Conservation (phyloP, 2,329 filamentous ascomycete species). For the Pyrenochaeta sp. region DNA sequence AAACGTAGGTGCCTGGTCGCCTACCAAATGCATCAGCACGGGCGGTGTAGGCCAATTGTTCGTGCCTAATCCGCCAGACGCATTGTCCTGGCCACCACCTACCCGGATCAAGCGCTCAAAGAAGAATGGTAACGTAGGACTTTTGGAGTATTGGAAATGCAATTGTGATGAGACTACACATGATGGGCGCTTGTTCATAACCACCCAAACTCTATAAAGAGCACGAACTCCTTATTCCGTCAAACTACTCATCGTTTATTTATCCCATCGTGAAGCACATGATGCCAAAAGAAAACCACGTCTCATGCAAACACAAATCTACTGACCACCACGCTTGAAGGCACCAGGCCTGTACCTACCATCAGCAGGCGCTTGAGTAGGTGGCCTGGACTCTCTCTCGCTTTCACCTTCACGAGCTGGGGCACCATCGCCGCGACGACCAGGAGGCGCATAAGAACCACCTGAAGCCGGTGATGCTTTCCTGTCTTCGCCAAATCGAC, state of each 20-base stretch:
- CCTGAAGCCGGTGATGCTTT: constrained; percentile 43
- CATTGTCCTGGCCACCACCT: background rate
- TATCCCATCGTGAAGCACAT: constrained; percentile 15
- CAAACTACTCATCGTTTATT: constrained; percentile 8
- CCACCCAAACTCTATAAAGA: constrained; percentile 13
- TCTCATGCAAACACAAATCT: constrained; percentile 7
- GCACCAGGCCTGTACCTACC: constrained; percentile 53
- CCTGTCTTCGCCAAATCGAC: constrained; percentile 42
- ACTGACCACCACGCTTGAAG: constrained; percentile 37
- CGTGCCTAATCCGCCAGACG: no score
- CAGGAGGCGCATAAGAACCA: constrained; percentile 41
- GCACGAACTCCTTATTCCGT: constrained; percentile 16
- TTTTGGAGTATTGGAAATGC: constrained; percentile 2
- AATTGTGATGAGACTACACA: constrained; percentile 11
- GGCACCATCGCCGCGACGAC: constrained; percentile 34
- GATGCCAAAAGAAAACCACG: constrained; percentile 11
- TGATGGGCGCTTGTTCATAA: constrained; percentile 12
- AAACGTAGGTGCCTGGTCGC: no score
- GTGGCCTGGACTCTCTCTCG: constrained; percentile 33
- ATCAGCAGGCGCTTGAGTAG: constrained; percentile 38
- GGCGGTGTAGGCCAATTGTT: no score
- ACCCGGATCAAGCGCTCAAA: background rate
- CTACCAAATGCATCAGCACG: no score
- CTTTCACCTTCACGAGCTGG: constrained; percentile 31
- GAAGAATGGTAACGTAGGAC: no score